Conservation (phyloP, 2,329 filamentous ascomycete genomes). For the Monosporascus sp. region DNA sequence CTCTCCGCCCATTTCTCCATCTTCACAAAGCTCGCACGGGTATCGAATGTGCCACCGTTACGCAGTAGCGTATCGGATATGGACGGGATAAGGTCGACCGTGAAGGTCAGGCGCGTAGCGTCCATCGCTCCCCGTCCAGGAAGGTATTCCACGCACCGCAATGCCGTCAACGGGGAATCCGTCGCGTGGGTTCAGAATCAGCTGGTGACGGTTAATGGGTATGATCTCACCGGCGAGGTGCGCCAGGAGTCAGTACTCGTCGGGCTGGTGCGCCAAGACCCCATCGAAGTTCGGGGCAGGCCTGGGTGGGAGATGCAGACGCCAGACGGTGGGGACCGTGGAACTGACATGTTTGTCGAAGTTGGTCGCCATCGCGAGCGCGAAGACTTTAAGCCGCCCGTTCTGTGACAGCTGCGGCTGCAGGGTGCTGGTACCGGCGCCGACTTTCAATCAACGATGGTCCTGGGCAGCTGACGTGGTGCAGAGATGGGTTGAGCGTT, state of each 20-base stretch:
- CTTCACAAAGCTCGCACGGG: constrained; percentile 1
- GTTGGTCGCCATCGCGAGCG: constrained; percentile 10
- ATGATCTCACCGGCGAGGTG: constrained; percentile 10
- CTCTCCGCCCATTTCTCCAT: constrained; percentile 6
- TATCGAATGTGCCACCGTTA: constrained; percentile 13
- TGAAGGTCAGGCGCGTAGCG: constrained; percentile 9
- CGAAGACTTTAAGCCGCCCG: constrained; percentile 6
- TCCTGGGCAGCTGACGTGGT: constrained; percentile 1
- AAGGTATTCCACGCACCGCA: constrained; percentile 15
- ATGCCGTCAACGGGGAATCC: constrained; percentile 8
- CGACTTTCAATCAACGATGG: constrained; percentile 8
- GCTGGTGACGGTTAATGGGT: constrained; percentile 7
- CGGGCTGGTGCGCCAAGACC: constrained; percentile 6
- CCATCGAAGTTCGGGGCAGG: constrained; percentile 12
- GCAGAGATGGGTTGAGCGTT: constrained; percentile 10
- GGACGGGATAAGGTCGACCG: constrained; percentile 15
- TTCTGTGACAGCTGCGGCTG: constrained; percentile 12
- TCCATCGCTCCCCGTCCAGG: constrained; percentile 10
- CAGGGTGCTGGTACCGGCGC: constrained; percentile 8
- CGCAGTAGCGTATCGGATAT: constrained; percentile 17
- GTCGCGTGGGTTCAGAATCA: constrained; percentile 5
- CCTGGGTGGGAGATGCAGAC: constrained; percentile 5
- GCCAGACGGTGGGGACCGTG: constrained; percentile 4
- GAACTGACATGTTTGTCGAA: constrained; percentile 12
- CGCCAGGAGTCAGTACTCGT: constrained; percentile 12